Evolutionary conservation across 148 eudicot genomes (phyloP).

Genomic region (Persicaria tinctoria): DNA sequence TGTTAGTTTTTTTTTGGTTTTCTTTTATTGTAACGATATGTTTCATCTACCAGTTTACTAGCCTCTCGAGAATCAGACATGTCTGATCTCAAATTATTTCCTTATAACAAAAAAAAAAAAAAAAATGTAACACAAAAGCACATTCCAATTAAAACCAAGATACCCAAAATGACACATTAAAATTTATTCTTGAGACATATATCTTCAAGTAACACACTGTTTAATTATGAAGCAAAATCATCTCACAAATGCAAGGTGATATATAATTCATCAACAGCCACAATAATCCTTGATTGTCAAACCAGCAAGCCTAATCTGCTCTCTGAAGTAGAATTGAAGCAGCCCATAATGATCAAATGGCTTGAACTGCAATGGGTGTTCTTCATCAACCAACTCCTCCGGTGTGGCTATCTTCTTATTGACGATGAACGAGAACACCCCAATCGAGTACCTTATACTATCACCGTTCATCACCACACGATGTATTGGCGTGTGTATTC

Average conservation of each 20-base stretch:
- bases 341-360: constrained; percentile 38
- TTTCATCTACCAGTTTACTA: too few relatives aligned
- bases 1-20: too few relatives aligned
- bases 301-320: constrained; percentile 14
- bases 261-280: constrained; percentile 9
- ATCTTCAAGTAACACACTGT: background rate
- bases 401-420: constrained; percentile 34
- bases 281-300: constrained; percentile 31
- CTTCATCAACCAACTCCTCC: constrained; percentile 40
- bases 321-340: constrained; percentile 33
- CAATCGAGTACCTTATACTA: constrained; percentile 46
- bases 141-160: too few relatives aligned
- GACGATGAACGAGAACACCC: constrained; percentile 29
- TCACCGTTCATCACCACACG: constrained; percentile 43
- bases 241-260: background rate
- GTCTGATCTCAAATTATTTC: too few relatives aligned
- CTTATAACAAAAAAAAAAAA: too few relatives aligned
- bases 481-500: constrained; percentile 48
- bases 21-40: too few relatives aligned
- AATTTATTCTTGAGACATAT: background rate
- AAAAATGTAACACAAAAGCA: too few relatives aligned
- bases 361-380: constrained; percentile 40
- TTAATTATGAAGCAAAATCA: background rate
- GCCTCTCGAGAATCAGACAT: too few relatives aligned
- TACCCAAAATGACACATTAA: background rate